phyloP scores from a whole-genome alignment of 768 basidiomycete species.

The Serendipita sp. region DNA sequence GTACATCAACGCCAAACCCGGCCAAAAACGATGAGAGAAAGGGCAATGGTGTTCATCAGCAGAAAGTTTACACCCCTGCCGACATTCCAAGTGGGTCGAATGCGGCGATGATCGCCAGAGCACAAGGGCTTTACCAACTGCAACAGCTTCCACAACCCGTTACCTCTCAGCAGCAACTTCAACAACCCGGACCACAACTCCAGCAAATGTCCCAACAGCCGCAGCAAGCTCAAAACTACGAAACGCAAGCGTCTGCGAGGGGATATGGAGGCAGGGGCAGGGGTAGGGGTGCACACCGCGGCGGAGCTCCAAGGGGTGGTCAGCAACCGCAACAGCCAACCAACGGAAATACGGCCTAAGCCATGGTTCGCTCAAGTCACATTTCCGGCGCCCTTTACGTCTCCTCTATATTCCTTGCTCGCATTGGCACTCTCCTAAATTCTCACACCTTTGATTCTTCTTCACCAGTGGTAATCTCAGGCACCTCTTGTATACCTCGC shows the following conservation, averaged over 20 bases:
- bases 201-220: not conserved
- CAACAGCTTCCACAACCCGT: not conserved
- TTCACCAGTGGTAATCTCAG: too few species aligned
- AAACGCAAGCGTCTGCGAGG: conserved; percentile 7
- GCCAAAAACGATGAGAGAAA: not conserved
- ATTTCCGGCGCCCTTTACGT: too few species aligned
- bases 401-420: too few species aligned
- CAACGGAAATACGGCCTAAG: not conserved
- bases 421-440: too few species aligned
- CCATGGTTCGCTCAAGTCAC: not conserved
- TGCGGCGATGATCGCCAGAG: not conserved
- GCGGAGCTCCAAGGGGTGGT: not conserved
- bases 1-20: conserved; percentile 8
- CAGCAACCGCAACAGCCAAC: not conserved
- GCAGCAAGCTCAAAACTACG: conserved; percentile 7
- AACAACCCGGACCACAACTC: not conserved
- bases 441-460: too few species aligned
- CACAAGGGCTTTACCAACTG: not conserved
- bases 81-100: conserved; percentile 1
- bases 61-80: not conserved
- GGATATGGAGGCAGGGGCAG: not conserved
- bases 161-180: not conserved
- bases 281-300: not conserved
- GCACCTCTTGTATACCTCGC: too few species aligned
- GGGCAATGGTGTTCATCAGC: not conserved